phyloP scores from a whole-genome alignment of 2,329 filamentous ascomycete genomes.

The Dactylonectria macrodidyma region DNA sequence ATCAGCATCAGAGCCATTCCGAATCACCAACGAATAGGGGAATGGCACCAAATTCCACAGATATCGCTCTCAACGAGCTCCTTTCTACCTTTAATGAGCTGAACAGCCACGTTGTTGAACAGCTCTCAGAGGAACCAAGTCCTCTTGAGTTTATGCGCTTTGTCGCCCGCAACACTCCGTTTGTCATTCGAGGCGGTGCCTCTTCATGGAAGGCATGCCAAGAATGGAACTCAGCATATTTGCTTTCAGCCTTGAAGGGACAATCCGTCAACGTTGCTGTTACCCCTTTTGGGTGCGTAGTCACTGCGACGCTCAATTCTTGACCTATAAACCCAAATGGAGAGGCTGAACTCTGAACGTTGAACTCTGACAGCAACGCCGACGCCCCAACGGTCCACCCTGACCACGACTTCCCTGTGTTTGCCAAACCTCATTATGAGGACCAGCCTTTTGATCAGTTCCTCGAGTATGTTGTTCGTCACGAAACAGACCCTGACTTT shows the following conservation, averaged over 20 bases:
- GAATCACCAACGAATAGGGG: background rate
- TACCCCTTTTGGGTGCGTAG: slow-evolving; percentile 77
- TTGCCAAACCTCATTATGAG: slow-evolving; percentile 82
- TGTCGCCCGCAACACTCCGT: slow-evolving; percentile 81
- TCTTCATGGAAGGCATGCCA: slow-evolving; percentile 73
- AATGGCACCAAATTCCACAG: slow-evolving; percentile 12
- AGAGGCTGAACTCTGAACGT: slow-evolving; percentile 15
- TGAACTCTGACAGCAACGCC: slow-evolving; percentile 51
- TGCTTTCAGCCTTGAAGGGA: slow-evolving; percentile 68
- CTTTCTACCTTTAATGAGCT: slow-evolving; percentile 82
- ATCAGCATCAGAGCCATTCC: background rate
- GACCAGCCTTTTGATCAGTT: slow-evolving; percentile 74
- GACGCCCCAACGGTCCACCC: slow-evolving; percentile 52
- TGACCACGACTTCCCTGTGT: slow-evolving; percentile 57
- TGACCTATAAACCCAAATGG: background rate
- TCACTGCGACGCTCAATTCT: background rate
- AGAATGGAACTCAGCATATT: slow-evolving; percentile 74
- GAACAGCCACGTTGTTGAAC: slow-evolving; percentile 73
- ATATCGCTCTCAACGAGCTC: slow-evolving; percentile 60
- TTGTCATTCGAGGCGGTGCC: slow-evolving; percentile 77
- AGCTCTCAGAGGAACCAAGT: slow-evolving; percentile 76
- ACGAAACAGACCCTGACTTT: slow-evolving; percentile 63
- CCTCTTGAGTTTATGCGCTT: slow-evolving; percentile 86
- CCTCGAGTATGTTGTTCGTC: slow-evolving; percentile 71
- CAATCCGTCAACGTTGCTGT: slow-evolving; percentile 81